A percentile compares a stretch with the other conserved stretches of the same genome.
Evolutionary conservation across 148 eudicot genomes (phyloP).

Genomic region (Selenicereus undatus): DNA sequence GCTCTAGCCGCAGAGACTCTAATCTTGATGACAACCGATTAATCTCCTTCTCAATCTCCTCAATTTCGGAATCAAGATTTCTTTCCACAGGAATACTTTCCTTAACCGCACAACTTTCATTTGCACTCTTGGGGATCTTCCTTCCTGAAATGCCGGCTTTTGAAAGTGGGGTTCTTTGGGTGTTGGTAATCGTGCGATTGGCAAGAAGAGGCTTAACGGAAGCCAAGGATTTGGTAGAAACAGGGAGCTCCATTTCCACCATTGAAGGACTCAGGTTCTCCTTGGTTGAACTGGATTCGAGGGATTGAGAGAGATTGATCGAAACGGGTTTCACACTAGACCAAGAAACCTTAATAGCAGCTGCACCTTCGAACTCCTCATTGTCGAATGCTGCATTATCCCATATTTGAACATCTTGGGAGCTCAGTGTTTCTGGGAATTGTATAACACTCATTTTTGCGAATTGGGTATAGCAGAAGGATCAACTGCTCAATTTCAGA

Average conservation of each 20-base stretch:
- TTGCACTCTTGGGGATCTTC: background rate
- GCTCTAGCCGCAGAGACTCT: constrained; percentile 51
- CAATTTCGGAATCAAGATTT: constrained; percentile 67
- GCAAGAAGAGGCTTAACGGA: constrained; percentile 34
- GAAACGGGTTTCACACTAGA: constrained; percentile 27
- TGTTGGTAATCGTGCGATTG: constrained; percentile 23
- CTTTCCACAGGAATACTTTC: constrained; percentile 36
- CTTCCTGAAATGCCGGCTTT: constrained; percentile 26
- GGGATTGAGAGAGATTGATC: constrained; percentile 34
- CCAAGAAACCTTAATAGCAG: constrained; percentile 25
- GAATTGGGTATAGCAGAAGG: background rate
- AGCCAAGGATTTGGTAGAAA: constrained; percentile 25
- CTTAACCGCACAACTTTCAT: constrained; percentile 1
- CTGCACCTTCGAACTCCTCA: constrained; percentile 32
- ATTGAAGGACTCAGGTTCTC: constrained; percentile 46
- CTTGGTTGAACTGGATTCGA: constrained; percentile 49
- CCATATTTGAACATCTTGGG: constrained; percentile 66
- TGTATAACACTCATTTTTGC: constrained; percentile 22
- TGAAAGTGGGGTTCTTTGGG: constrained; percentile 9
- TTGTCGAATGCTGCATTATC: constrained; percentile 76
- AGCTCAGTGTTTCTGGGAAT: constrained; percentile 42
- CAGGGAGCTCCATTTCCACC: constrained; percentile 19
- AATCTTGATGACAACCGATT: constrained; percentile 48
- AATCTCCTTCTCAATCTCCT: constrained; percentile 73
- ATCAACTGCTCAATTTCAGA: background rate